Evolutionary conservation across 495 filamentous ascomycete species (phyloP), one percentile per base, ranked within the genome.

Genomic region (Trichocladium uniseriatum): DNA sequence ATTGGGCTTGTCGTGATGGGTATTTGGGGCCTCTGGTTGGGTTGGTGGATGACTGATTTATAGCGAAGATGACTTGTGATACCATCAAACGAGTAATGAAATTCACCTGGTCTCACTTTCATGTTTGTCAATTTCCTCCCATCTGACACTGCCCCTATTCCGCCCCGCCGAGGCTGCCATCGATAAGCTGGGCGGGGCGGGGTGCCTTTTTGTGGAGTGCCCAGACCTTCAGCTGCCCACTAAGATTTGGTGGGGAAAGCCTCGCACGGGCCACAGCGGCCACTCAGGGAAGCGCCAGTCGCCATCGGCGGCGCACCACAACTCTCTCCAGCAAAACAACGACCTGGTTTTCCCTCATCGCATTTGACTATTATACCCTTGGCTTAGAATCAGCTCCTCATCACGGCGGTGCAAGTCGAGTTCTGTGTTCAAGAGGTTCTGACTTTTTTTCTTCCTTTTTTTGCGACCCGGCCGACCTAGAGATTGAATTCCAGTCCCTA

Each of bases 1-100:
- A 1, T 58, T 76, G 45, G 71, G 71, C 7, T 41, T 75, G 37
- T 32, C 31, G 31, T 32, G 31, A 32, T 32, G 27, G 5, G n/a
- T n/a, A n/a, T n/a, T n/a, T n/a, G n/a, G n/a, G n/a, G n/a, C n/a
- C n/a, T n/a, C n/a, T n/a, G n/a, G n/a, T n/a, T n/a, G n/a, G n/a
- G n/a, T n/a, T n/a, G n/a, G n/a, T n/a, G n/a, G n/a, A n/a, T n/a
- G n/a, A n/a, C n/a, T n/a, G n/a, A n/a, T n/a, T n/a, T n/a, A n/a
- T n/a, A n/a, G n/a, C n/a, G n/a, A n/a, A n/a, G n/a, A n/a, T n/a
- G n/a, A n/a, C n/a, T n/a, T n/a, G 24, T 27, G 8, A 4, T 27
- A 8, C 4, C 3, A 27, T 8, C 24, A 27, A 27, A 27, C 8
- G 24, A 27, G 8, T 13, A n/a, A 3, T 5, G 9, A 10, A n/a